These are phyloP conservation scores for Eustoma russellianum DNA, from an alignment of 257 asterid species.

Conservation along the genomic window DNA sequence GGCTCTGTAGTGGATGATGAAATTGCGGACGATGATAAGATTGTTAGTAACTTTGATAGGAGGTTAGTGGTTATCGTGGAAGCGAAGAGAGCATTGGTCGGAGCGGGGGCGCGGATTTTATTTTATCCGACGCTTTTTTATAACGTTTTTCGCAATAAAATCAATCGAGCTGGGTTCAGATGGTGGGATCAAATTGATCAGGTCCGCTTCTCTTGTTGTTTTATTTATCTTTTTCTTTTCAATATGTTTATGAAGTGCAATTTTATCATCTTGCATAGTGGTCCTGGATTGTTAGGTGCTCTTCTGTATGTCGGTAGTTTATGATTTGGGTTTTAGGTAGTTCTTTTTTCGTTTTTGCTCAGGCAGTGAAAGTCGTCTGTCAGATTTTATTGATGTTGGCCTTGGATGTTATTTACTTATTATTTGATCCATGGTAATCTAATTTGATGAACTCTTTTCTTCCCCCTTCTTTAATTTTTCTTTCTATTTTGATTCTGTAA, in stretches of 20 bases:
- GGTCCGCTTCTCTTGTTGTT: constrained; percentile 22
- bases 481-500: no score
- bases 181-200: constrained; percentile 98
- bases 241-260: no score
- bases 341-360: neutral
- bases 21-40: constrained; percentile 2
- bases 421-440: neutral
- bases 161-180: constrained; percentile 64
- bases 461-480: neutral
- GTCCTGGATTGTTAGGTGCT: neutral
- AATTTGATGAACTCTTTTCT: neutral
- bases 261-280: neutral
- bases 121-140: constrained; percentile 89
- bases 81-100: constrained; percentile 83
- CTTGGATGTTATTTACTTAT: neutral
- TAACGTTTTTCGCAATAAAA: constrained; percentile 79
- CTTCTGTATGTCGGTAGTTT: neutral
- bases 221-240: neutral
- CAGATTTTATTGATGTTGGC: no score
- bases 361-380: no score
- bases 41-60: constrained; percentile 17
- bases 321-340: neutral
- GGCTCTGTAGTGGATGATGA: neutral
- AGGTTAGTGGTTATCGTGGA: constrained; percentile 55
- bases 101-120: constrained; percentile 95